A percentile compares a stretch with the other conserved stretches of the same genome.
These are phyloP conservation scores for Thymus quinquecostatus DNA, from an alignment of 257 asterid species.

Conservation along the genomic window DNA sequence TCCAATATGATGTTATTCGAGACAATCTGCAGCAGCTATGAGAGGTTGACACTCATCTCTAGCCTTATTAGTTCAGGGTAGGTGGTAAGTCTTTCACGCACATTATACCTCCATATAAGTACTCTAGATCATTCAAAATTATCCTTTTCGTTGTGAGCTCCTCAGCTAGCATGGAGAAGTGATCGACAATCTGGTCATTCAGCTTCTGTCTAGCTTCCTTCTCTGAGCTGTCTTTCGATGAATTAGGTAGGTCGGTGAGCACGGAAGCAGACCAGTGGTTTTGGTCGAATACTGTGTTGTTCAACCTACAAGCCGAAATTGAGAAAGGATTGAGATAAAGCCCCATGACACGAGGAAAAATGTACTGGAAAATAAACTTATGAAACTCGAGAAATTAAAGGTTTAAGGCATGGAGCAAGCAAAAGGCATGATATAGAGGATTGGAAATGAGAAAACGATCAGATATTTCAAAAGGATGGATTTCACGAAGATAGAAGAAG, in stretches of 20 bases:
- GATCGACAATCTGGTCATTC: conserved; percentile 30
- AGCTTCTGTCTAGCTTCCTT: conserved; percentile 35
- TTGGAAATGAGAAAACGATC: neutral
- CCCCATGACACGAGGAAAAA: neutral
- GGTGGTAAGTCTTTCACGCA: conserved; percentile 40
- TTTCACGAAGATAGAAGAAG: too few species aligned
- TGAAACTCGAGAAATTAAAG: neutral
- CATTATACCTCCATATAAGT: conserved; percentile 39
- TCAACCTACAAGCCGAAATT: conserved; percentile 42
- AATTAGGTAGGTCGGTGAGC: conserved; percentile 25
- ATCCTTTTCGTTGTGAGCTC: conserved; percentile 13
- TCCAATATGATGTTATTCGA: neutral
- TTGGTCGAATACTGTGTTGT: conserved; percentile 30
- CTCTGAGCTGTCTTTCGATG: conserved; percentile 16
- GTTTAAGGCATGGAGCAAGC: neutral
- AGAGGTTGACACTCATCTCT: neutral
- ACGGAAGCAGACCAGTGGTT: conserved; percentile 46
- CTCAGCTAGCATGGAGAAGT: conserved; percentile 20
- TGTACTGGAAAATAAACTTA: neutral
- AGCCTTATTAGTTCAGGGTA: conserved; percentile 5
- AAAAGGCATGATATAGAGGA: neutral
- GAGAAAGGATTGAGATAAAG: conserved; percentile 5
- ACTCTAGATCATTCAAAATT: conserved; percentile 35
- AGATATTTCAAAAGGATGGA: neutral
- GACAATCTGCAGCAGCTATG: neutral